These are phyloP conservation scores for Paramecium sexaurelia DNA, from an alignment of 73 alveolate species.

Conservation along the genomic window DNA sequence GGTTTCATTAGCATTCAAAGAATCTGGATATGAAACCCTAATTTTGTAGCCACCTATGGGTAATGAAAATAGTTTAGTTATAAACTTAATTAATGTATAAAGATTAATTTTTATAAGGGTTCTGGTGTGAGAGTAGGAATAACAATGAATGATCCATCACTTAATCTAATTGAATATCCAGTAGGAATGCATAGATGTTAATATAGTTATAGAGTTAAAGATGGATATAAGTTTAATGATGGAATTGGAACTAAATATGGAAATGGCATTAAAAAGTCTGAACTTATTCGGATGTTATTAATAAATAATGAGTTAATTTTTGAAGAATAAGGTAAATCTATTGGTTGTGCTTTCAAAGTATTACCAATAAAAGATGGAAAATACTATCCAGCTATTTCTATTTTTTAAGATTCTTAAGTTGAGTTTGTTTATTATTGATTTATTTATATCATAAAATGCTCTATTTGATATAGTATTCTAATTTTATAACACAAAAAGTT, in stretches of 20 bases:
- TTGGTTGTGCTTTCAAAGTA: slow-evolving; percentile 3
- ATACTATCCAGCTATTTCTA: slow-evolving; percentile 5
- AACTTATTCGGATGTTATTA: background rate
- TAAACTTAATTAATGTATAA: background rate
- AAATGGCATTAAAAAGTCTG: background rate
- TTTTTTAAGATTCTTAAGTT: background rate
- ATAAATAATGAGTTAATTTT: background rate
- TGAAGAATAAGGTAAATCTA: background rate
- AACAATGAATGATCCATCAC: background rate
- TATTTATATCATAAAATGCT: no score
- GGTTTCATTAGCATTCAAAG: background rate
- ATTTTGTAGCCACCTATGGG: background rate
- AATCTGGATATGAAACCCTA: background rate
- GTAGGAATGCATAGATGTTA: background rate
- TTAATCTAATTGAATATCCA: background rate
- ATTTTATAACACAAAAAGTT: no score
- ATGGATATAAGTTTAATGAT: background rate
- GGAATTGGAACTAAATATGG: background rate
- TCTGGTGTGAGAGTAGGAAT: background rate
- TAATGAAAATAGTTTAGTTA: background rate
- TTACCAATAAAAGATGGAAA: background rate
- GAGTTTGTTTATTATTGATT: background rate
- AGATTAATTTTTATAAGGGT: background rate
- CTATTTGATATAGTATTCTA: no score
- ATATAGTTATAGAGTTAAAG: background rate